A percentile compares a stretch with the other conserved stretches of the same genome.
Evolutionary conservation across 176 grass and related monocot species (phyloP).

Genomic region (Cenchrus americanus): DNA sequence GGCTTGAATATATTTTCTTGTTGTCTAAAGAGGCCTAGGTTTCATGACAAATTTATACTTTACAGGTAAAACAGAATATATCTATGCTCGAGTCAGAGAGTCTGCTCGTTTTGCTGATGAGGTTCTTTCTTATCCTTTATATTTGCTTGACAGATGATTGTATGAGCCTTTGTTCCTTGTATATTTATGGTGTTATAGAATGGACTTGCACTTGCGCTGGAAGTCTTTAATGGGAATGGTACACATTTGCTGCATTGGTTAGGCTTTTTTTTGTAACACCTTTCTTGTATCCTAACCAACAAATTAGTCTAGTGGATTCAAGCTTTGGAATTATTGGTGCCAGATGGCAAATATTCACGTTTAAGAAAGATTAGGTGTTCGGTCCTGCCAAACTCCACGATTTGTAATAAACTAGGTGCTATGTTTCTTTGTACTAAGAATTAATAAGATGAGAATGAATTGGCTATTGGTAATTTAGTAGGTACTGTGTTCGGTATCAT

Average conservation of each 20-base stretch:
- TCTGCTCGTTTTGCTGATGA: constrained; percentile 66
- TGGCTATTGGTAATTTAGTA: constrained; percentile 2
- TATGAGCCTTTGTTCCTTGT: constrained; percentile 10
- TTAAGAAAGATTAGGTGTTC: constrained; percentile 31
- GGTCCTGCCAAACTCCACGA: constrained; percentile 16
- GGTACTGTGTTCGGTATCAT: background rate
- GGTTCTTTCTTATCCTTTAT: constrained; percentile 56
- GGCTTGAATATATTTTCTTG: constrained; percentile 39
- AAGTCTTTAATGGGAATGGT: background rate
- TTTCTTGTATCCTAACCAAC: constrained; percentile 13
- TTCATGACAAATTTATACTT: constrained; percentile 27
- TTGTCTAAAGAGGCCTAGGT: constrained; percentile 11
- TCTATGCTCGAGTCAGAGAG: constrained; percentile 75
- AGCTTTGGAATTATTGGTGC: background rate
- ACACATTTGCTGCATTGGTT: background rate
- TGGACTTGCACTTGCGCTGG: background rate
- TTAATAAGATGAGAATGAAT: background rate
- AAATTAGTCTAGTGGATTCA: constrained; percentile 6
- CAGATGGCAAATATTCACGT: background rate
- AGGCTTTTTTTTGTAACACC: constrained; percentile 1
- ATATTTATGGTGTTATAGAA: constrained; percentile 18
- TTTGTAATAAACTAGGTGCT: background rate
- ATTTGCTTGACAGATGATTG: constrained; percentile 8
- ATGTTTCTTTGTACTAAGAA: background rate
- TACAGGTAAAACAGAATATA: constrained; percentile 96